Evolutionary conservation across 2,329 filamentous ascomycete genomes (phyloP), one percentile per base, ranked within the genome.

Genomic region (Basipetospora chlamydospora): DNA sequence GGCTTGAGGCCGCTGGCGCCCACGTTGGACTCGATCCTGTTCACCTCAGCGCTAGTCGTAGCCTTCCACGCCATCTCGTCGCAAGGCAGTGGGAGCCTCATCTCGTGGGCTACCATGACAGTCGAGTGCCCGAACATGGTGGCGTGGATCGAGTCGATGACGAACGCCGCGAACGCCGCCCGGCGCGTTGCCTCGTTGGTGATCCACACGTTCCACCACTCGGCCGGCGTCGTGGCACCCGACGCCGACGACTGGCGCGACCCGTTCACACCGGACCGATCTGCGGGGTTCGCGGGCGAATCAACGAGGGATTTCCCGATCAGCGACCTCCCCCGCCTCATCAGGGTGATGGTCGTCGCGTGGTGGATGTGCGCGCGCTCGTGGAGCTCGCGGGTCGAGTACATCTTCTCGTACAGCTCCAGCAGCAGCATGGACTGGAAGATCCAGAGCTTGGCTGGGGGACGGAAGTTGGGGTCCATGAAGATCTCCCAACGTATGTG

Each of bases 111-210:
- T 6, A 93, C 86, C 88, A 96, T 95, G 29, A 92, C 86, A 1
- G 85, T 88, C 3, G 87, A 90, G 56, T 96, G 90, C 0, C 88
- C 90, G 56, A 96, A 96, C 81, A 98, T 95, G 20, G 86, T 94
- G 1, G 87, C 86, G 55, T 98, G 90, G 2, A 87, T 92, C 4
- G 87, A 93, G 54, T 98, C 90, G 44, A 96, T 79, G 29, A 95
- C 76, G 51, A 96, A 96, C 0, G 90, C 90, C 1, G 83, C 86
- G 59, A 95, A 96, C 0, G 88, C 90, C 3, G 81, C 84, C 41
- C 90, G 74, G 21, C 85, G 70, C 0, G 87, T 96, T 1, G 88
- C 82, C 54, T 98, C 90, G 35, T 86, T 86, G 10, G 80, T 87
- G 48, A 96, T 90, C 90, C 90, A 96, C 47, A 85, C 77, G 47